A percentile compares a stretch with the other conserved stretches of the same genome.
Evolutionary conservation across 2,329 filamentous ascomycete species (phyloP).

Genomic region (Penicillium sp.): DNA sequence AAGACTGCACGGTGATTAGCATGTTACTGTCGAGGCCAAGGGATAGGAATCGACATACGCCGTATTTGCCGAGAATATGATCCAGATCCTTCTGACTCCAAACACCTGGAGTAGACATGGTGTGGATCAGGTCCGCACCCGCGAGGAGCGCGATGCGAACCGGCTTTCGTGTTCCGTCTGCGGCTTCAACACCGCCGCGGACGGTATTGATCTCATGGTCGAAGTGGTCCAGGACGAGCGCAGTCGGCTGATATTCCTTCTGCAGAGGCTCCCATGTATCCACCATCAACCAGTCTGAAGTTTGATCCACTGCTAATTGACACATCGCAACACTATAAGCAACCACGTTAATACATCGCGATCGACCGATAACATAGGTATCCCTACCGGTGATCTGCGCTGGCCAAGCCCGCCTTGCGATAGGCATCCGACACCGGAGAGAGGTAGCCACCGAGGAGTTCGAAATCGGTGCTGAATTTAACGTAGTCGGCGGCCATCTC

Average conservation of each 20-base stretch:
- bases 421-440: conserved; percentile 74
- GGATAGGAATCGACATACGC: conserved; percentile 41
- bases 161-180: conserved; percentile 62
- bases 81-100: conserved; percentile 85
- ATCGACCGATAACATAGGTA: not conserved
- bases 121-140: conserved; percentile 72
- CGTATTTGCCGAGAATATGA: conserved; percentile 80
- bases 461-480: conserved; percentile 69
- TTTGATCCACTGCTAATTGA: conserved; percentile 69
- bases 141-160: conserved; percentile 78
- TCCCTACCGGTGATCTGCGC: conserved; percentile 63
- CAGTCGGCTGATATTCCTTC: conserved; percentile 82
- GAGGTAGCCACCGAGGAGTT: conserved; percentile 82
- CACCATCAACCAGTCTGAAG: conserved; percentile 78
- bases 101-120: conserved; percentile 67
- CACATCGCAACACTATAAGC: conserved; percentile 72
- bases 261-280: conserved; percentile 88
- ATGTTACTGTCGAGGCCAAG: not conserved
- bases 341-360: not conserved
- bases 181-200: conserved; percentile 68
- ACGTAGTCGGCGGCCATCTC: conserved; percentile 81
- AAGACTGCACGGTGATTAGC: conserved; percentile 48
- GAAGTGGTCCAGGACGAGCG: conserved; percentile 86
- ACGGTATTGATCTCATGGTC: conserved; percentile 83
- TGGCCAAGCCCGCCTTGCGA: conserved; percentile 76